These are phyloP conservation scores for Coemansia sp. DNA, from an alignment of 192 early-diverging fungal genomes.

Conservation along the genomic window DNA sequence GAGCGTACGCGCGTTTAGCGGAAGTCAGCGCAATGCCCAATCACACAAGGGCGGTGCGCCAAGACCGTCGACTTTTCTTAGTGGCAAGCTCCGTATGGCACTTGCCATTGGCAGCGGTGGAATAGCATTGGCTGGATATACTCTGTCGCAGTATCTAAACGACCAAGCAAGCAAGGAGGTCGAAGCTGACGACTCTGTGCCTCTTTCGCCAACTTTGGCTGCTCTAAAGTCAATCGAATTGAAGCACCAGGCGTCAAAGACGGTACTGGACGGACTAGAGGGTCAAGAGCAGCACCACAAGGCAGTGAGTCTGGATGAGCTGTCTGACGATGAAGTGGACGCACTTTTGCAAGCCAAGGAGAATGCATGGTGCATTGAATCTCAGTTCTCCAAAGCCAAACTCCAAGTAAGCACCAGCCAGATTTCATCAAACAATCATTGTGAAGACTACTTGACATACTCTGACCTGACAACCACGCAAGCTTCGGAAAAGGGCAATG, in stretches of 20 bases:
- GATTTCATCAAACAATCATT: neutral
- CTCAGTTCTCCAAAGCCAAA: neutral
- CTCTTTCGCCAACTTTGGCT: neutral
- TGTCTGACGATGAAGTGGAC: slow-evolving; percentile 40
- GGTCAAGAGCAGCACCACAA: slow-evolving; percentile 9
- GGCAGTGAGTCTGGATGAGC: slow-evolving; percentile 15
- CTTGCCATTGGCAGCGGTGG: neutral
- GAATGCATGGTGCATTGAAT: slow-evolving; percentile 18
- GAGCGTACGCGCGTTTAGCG: neutral
- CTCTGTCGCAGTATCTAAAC: neutral
- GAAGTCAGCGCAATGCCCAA: neutral
- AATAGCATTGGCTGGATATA: neutral
- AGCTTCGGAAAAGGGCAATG: neutral
- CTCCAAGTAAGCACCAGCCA: neutral
- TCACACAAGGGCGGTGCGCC: neutral
- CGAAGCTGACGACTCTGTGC: neutral
- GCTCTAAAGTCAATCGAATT: neutral
- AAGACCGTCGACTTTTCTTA: neutral
- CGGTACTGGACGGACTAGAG: slow-evolving; percentile 20
- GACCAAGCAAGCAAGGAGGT: neutral
- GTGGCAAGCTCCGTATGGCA: neutral
- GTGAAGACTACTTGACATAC: neutral
- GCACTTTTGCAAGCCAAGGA: slow-evolving; percentile 38
- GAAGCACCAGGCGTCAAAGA: neutral
- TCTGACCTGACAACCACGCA: neutral